Percentiles rank a stretch among this genome's conserved stretches.
phyloP scores from a whole-genome alignment of 495 filamentous ascomycete genomes.

The Penicillium macrosclerotiorum region DNA sequence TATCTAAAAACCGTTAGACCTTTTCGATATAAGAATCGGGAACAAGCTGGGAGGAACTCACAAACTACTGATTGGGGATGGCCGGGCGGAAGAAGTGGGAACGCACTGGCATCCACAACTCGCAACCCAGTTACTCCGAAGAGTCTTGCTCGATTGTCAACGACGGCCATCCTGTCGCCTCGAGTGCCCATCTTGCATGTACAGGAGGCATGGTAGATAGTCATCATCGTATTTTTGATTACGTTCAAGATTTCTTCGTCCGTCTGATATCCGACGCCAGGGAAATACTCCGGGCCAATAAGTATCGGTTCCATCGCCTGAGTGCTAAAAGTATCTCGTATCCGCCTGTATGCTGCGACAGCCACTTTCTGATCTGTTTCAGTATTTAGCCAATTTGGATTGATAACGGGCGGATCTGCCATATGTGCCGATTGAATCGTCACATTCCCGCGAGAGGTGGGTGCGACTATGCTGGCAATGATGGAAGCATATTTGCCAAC shows the following conservation, averaged over 20 bases:
- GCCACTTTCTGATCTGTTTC: constrained; percentile 52
- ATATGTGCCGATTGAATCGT: constrained; percentile 44
- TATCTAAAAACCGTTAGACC: constrained; percentile 30
- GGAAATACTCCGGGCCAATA: constrained; percentile 49
- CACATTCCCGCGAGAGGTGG: constrained; percentile 54
- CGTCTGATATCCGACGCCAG: constrained; percentile 43
- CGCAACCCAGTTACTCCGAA: constrained; percentile 51
- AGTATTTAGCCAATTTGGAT: constrained; percentile 54
- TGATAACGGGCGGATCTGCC: constrained; percentile 49
- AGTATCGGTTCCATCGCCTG: constrained; percentile 34
- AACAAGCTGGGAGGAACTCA: constrained; percentile 34
- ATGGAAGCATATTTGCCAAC: constrained; percentile 51
- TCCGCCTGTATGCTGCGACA: constrained; percentile 50
- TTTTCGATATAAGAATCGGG: neutral
- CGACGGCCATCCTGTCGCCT: constrained; percentile 49
- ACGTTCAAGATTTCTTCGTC: constrained; percentile 51
- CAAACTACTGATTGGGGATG: constrained; percentile 54
- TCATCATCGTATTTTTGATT: constrained; percentile 40
- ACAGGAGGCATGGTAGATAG: constrained; percentile 53
- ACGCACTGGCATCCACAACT: constrained; percentile 59
- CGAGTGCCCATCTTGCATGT: constrained; percentile 51
- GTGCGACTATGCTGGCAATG: constrained; percentile 36
- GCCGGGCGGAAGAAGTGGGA: constrained; percentile 56
- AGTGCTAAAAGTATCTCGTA: constrained; percentile 37
- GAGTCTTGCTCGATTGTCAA: constrained; percentile 51